phyloP scores from a whole-genome alignment of 805 yeast species.

The Starmerella kuoi region DNA sequence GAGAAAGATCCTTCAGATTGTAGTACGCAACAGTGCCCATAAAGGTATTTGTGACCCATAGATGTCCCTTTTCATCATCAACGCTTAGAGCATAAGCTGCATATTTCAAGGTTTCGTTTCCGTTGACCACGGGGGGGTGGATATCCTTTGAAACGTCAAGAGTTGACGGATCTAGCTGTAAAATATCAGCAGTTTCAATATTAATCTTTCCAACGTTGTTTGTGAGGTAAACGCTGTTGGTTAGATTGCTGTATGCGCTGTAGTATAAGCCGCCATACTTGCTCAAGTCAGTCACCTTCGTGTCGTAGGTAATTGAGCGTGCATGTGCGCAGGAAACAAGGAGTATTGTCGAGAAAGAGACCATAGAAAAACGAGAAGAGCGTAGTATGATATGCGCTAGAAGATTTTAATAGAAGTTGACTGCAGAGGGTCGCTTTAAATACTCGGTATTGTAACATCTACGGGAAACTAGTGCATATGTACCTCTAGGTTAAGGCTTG shows the following conservation, averaged over 20 bases:
- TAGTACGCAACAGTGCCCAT: constrained; percentile 10
- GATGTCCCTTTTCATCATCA: constrained; percentile 5
- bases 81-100: constrained; percentile 12
- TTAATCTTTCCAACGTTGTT: constrained; percentile 11
- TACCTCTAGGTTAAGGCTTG: too few species aligned
- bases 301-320: constrained; percentile 1
- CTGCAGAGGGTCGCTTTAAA: too few species aligned
- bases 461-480: too few species aligned
- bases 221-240: constrained; percentile 9
- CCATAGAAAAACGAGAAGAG: too few species aligned
- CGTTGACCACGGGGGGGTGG: neutral
- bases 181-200: constrained; percentile 7
- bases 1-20: constrained; percentile 1
- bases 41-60: constrained; percentile 16
- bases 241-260: constrained; percentile 2
- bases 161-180: constrained; percentile 10
- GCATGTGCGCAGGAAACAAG: neutral
- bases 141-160: constrained; percentile 3
- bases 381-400: too few species aligned
- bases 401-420: too few species aligned
- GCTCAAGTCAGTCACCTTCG: neutral
- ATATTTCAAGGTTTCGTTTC: neutral
- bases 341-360: neutral
- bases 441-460: too few species aligned
- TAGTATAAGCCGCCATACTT: constrained; percentile 15